A percentile compares a stretch with the other conserved stretches of the same genome.
These are phyloP conservation scores for Uncinocarpus reesii DNA, from an alignment of 2,329 filamentous ascomycete genomes.

Conservation along the genomic window DNA sequence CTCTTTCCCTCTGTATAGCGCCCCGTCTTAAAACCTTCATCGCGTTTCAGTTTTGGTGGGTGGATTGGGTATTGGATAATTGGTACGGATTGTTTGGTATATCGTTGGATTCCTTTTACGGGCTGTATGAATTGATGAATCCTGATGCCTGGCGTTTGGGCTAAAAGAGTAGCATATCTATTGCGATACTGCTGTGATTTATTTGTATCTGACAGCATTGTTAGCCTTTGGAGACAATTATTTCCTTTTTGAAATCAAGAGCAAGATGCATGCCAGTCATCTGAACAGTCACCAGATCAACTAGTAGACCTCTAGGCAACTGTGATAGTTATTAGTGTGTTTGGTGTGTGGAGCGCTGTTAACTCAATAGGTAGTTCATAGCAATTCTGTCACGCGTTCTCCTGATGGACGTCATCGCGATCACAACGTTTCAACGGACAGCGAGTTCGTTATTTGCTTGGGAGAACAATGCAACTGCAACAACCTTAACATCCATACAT, in stretches of 20 bases:
- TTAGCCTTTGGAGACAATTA: not conserved
- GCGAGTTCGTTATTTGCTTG: too few species aligned
- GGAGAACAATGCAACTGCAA: not conserved
- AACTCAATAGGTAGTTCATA: too few species aligned
- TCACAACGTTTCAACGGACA: not conserved
- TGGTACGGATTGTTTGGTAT: not conserved
- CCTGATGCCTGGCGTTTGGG: conserved; percentile 9
- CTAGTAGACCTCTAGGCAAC: not conserved
- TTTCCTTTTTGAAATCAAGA: not conserved
- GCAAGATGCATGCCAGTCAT: not conserved
- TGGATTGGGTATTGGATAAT: not conserved
- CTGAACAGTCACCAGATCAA: not conserved
- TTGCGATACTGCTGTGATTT: conserved; percentile 6
- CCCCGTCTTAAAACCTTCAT: not conserved
- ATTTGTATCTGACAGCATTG: not conserved
- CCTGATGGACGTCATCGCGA: not conserved
- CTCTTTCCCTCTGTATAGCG: not conserved
- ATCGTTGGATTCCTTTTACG: not conserved
- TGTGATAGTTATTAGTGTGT: not conserved
- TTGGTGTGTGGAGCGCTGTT: not conserved
- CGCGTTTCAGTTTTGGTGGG: not conserved
- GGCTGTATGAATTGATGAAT: conserved; percentile 8
- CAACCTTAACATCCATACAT: not conserved
- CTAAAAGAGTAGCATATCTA: not conserved
- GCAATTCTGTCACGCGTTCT: conserved; percentile 3